Evolutionary conservation across 1,139 yeast species (phyloP).

Genomic region (Debaryomyces sp.): DNA sequence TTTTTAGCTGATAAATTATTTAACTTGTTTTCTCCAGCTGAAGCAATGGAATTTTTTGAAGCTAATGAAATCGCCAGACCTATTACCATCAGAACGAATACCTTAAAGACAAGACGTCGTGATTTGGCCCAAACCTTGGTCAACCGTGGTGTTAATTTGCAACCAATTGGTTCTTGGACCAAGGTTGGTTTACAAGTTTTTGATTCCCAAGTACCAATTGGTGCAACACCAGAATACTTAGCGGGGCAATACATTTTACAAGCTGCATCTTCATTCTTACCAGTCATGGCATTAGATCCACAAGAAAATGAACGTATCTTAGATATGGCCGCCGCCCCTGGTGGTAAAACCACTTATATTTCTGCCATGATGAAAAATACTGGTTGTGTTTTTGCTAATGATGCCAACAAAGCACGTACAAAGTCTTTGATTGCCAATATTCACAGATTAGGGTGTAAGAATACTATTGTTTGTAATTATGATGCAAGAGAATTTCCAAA

Average conservation of each 20-base stretch:
- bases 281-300: slow-evolving; percentile 97
- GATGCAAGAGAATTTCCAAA: slow-evolving; percentile 99
- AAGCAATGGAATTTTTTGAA: slow-evolving; percentile 97
- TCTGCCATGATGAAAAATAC: slow-evolving; percentile 98
- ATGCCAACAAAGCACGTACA: slow-evolving; percentile 93
- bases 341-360: slow-evolving; percentile 97
- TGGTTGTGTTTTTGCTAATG: slow-evolving; percentile 97
- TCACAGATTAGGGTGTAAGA: slow-evolving; percentile 94
- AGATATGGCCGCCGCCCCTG: slow-evolving; percentile 99
- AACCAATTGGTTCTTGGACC: slow-evolving; percentile 97
- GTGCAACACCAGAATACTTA: slow-evolving; percentile 98
- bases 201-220: slow-evolving; percentile 98
- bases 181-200: slow-evolving; percentile 96
- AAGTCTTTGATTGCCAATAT: slow-evolving; percentile 96
- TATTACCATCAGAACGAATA: slow-evolving; percentile 93
- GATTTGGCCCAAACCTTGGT: slow-evolving; percentile 94
- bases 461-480: slow-evolving; percentile 94
- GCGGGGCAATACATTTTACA: slow-evolving; percentile 98
- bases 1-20: slow-evolving; percentile 92
- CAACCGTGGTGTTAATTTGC: slow-evolving; percentile 95
- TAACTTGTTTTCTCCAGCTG: slow-evolving; percentile 88
- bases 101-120: slow-evolving; percentile 90
- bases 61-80: slow-evolving; percentile 98
- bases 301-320: slow-evolving; percentile 92
- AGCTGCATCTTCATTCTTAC: slow-evolving; percentile 97